These are phyloP conservation scores for Aschersonia sp. DNA, from an alignment of 2,329 filamentous ascomycete genomes.

Conservation along the genomic window DNA sequence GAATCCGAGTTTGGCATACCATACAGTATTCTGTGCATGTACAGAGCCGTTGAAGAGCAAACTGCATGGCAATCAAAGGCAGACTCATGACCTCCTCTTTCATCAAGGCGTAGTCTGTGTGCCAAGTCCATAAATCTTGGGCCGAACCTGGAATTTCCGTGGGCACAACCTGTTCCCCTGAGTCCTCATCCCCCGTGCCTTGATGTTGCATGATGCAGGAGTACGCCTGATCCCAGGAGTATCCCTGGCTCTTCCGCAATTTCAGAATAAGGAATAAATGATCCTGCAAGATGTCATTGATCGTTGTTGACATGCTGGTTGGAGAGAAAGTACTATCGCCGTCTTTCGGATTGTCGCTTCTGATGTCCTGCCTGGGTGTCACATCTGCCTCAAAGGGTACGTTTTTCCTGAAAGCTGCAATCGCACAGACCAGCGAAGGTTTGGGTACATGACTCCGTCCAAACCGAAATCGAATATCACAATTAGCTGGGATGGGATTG, in stretches of 20 bases:
- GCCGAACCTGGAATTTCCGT: background rate
- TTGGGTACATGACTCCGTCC: slow-evolving; percentile 63
- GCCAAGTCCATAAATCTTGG: slow-evolving; percentile 8
- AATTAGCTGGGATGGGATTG: slow-evolving; percentile 11
- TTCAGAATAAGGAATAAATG: slow-evolving; percentile 49
- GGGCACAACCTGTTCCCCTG: background rate
- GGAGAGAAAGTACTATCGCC: slow-evolving; percentile 14
- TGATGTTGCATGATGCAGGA: background rate
- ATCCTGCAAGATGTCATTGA: slow-evolving; percentile 46
- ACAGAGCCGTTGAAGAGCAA: slow-evolving; percentile 60
- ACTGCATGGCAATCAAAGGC: slow-evolving; percentile 53
- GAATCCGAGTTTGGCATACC: slow-evolving; percentile 60
- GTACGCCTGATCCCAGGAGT: slow-evolving; percentile 43
- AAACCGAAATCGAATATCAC: slow-evolving; percentile 40
- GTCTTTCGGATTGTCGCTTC: background rate
- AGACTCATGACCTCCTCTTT: slow-evolving; percentile 29
- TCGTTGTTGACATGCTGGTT: slow-evolving; percentile 57
- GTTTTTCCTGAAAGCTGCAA: slow-evolving; percentile 28
- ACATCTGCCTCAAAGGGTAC: background rate
- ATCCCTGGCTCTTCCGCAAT: slow-evolving; percentile 33
- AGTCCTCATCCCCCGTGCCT: too few relatives aligned
- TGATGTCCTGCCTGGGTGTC: background rate
- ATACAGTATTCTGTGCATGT: slow-evolving; percentile 80
- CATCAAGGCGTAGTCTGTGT: slow-evolving; percentile 15
- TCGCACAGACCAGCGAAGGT: slow-evolving; percentile 42